A percentile compares a stretch with the other conserved stretches of the same genome.
Conservation (phyloP, 257 asterid species). For the Solanum habrochaites region DNA sequence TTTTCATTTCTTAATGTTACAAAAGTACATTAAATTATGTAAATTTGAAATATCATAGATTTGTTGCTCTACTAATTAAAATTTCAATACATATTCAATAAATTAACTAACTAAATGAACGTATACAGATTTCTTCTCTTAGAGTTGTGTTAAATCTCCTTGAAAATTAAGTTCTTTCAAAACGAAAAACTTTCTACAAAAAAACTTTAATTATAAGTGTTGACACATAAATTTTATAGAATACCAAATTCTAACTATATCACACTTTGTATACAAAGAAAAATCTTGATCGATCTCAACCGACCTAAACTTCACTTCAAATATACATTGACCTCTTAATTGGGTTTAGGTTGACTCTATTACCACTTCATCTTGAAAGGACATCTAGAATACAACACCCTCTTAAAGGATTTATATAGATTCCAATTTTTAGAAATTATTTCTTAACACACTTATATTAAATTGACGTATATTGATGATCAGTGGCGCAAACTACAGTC, state of each 20-base stretch:
- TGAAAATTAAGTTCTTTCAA: neutral
- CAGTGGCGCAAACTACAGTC: no score
- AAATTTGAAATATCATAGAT: no score
- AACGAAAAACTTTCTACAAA: neutral
- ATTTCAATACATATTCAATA: neutral
- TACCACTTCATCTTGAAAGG: neutral
- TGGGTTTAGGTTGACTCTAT: neutral
- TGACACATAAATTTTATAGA: neutral
- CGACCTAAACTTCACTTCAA: neutral
- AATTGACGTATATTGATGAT: no score
- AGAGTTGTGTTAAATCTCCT: neutral
- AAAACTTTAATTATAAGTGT: no score
- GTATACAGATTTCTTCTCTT: neutral
- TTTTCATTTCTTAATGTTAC: neutral
- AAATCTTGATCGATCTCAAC: no score
- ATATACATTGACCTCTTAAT: neutral
- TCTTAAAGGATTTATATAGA: no score
- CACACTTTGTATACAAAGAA: neutral
- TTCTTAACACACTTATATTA: no score
- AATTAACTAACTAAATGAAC: neutral
- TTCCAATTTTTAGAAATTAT: no score
- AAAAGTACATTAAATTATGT: no score
- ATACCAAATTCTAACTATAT: neutral
- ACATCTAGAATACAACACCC: neutral
- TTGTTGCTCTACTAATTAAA: neutral